Evolutionary conservation across 2,329 filamentous ascomycete genomes (phyloP).

Genomic region (Ceratocystis huliohia): DNA sequence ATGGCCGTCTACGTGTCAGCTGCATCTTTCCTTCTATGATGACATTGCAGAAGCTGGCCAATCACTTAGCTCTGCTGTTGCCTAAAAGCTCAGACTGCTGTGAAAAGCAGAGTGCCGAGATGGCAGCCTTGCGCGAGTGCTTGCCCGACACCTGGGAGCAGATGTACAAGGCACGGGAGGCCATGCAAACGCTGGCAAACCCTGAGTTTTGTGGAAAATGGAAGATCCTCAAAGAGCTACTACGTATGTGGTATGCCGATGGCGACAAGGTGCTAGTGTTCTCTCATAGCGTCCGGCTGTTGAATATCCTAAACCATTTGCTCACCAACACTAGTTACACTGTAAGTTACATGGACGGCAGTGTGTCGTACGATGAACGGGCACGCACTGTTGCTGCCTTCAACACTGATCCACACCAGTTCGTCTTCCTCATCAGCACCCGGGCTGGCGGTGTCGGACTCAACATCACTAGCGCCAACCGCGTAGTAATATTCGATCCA

Average conservation of each 20-base stretch:
- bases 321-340: constrained; percentile 84
- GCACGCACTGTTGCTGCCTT: constrained; percentile 76
- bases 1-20: constrained; percentile 56
- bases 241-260: constrained; percentile 79
- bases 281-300: constrained; percentile 74
- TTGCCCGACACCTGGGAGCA: constrained; percentile 59
- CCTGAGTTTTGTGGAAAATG: constrained; percentile 94
- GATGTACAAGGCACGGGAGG: constrained; percentile 62
- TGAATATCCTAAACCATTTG: constrained; percentile 72
- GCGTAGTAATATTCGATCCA: constrained; percentile 91
- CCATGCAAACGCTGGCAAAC: constrained; percentile 67
- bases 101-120: constrained; percentile 66
- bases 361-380: constrained; percentile 70
- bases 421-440: constrained; percentile 92
- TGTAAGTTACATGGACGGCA: constrained; percentile 80
- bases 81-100: constrained; percentile 49
- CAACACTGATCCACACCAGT: constrained; percentile 75
- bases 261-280: constrained; percentile 94
- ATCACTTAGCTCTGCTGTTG: constrained; percentile 81
- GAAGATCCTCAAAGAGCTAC: constrained; percentile 74
- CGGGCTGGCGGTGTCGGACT: constrained; percentile 85
- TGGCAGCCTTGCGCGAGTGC: constrained; percentile 56
- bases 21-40: constrained; percentile 77
- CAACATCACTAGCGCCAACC: constrained; percentile 96
- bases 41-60: constrained; percentile 74